Base-by-base conservation (phyloP, 768 basidiomycete species). In the Mycena belliarum region DNA sequence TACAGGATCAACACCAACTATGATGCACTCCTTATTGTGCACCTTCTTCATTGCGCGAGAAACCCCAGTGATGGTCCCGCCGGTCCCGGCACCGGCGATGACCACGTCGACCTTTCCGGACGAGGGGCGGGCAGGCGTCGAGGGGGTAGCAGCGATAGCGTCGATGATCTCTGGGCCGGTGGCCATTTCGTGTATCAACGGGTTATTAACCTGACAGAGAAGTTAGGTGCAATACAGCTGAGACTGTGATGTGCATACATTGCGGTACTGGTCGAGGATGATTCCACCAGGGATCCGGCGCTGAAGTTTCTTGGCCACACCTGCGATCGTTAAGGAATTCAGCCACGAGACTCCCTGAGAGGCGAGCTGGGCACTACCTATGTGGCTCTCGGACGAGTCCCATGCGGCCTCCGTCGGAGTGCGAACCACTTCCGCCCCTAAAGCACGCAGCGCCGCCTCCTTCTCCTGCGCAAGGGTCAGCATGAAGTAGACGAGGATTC, bases 91-190 rank as follows among this genome's bases (percentile, higher is more conserved):
- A 3, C 92, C 87, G 9, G 87, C 92, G 21, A 97, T 72, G 48
- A 98, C 75, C 2, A 85, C 87, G 68, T 95, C 89, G 23, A 98
- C 85, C 69, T 89, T 87, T 48, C 81, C 79, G 29, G 86, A 88
- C 0, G 89, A 91, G 0, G 84, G 85, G 47, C 71, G 78, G 15
- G 69, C 69, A 7, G 73, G 63, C 0, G 83, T 86, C 24, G 86
- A 85, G 10, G 84, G 88, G 1, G 86, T 89, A 1, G 83, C 81
- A 5, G 74, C 73, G 15, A 94, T 79, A 11, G 90, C 89, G 8
- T 87, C 83, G 53, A 95, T 86, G 59, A 99, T 98, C 72, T 99
- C 97, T 7, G 88, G 89, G 1, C 89, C 96, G 5, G 97, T 99
- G 0, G 86, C 87, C 61, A 84, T 74, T 71, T 98, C 95, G 68